Base-by-base conservation (phyloP, 352 stramenopile genomes). In the Aphanomyces astaci region DNA sequence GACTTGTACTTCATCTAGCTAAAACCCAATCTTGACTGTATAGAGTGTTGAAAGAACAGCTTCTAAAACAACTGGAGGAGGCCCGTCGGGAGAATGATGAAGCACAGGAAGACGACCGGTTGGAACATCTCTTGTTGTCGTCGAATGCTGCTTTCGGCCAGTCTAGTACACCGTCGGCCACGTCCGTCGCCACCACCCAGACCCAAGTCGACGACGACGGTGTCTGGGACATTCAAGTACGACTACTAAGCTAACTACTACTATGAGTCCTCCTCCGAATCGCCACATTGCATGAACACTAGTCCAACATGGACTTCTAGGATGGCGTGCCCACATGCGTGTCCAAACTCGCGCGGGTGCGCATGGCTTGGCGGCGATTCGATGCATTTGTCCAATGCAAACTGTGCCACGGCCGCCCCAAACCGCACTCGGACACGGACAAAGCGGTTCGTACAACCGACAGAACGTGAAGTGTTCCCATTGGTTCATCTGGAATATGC, bases 171-270 rank as follows among this genome's bases (percentile, higher is more conserved):
- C 7, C 36, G 15, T 15, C 36, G 1, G 45, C 70, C 1, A 63
- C 70, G 4, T 63, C 70, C 3, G 75, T 66, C 0, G 64, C 49
- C 9, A 76, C 72, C 0, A 81, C 79, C 1, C 81, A 90, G 68
- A 90, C 81, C 0, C 71, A 80, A 65, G 79, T 89, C n/a, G 74
- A 87, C 39, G 81, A 89, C 55, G 81, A 92, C 64, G 84, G 84
- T 2, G 72, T 90, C 15, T 90, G 84, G 84, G 81, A 90, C 57
- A 71, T 75, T 24, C 76, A 86, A 72, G 79, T 85, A 49, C 19
- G 11, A 31, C 49, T 22, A n/a, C 19, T 64, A n/a, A n/a, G n/a
- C n/a, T n/a, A n/a, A n/a, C n/a, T n/a, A n/a, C n/a, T n/a, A n/a
- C n/a, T n/a, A n/a, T n/a, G n/a, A n/a, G n/a, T n/a, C n/a, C n/a